Base-by-base conservation (phyloP, 495 filamentous ascomycete species). In the Penicillium atrosanguineum region DNA sequence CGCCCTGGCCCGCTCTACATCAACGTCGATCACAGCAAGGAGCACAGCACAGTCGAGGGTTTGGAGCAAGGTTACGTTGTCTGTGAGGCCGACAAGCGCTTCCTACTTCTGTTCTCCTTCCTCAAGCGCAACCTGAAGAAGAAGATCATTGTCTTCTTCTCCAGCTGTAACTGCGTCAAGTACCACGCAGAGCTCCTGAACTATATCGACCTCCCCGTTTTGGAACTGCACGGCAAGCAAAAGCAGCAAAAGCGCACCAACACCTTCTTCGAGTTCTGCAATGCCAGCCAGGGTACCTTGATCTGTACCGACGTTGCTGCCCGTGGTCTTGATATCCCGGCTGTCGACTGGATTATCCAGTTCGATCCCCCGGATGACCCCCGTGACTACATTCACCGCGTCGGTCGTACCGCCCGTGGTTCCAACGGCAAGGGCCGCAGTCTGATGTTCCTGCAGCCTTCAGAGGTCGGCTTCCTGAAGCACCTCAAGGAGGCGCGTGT, bases 251-350 rank as follows among this genome's bases (percentile, higher is more conserved):
- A 95, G 69, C 87, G 94, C 6, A 98, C 94, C 44, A 95, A 94
- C 64, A 95, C 90, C 0, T 98, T 98, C 73, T 98, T 97, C 72
- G 93, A 97, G 61, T 98, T 97, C 77, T 91, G 88, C 72, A 98
- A 98, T 68, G 92, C 94, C 7, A 86, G 81, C 50, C 85, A 89
- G 47, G 94, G 94, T 9, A 95, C 88, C 4, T 72, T 98, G 38
- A 91, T 98, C 58, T 96, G 91, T 72, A 98, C 95, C 0, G 94
- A 98, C 63, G 95, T 98, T 55, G 94, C 95, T 36, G 95, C 94
- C 7, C 77, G 94, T 66, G 94, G 94, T 28, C 74, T 98, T 34
- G 94, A 98, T 80, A 96, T 97, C 55, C 92, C 90, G 0, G 83
- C 85, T 14, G 91, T 97, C 15, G 91, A 96, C 75, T 97, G 89